These are phyloP conservation scores for Cavenderia fasciculata DNA, from an alignment of 78 protist species.

Conservation along the genomic window DNA sequence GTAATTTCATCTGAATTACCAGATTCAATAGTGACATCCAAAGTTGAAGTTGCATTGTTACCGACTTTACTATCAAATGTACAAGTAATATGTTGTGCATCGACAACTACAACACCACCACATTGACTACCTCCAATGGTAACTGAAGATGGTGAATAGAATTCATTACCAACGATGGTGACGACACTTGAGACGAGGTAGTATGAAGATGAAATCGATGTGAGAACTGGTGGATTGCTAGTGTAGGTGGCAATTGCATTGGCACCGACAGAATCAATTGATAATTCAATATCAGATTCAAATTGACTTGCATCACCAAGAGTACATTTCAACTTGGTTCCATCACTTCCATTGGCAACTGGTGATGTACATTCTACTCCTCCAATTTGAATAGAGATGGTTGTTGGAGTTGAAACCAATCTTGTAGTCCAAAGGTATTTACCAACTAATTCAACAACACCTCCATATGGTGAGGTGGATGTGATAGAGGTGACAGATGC, in stretches of 20 bases:
- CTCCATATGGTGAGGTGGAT: constrained; percentile 4
- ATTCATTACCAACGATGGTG: neutral
- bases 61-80: neutral
- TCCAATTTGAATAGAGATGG: neutral
- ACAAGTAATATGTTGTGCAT: neutral
- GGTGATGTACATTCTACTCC: neutral
- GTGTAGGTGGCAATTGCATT: neutral
- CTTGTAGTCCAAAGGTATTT: neutral
- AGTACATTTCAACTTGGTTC: neutral
- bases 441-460: constrained; percentile 9
- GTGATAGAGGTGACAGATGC: neutral
- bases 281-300: too few relatives aligned
- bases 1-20: too few relatives aligned
- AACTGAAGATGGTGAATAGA: neutral
- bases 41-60: neutral
- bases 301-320: neutral
- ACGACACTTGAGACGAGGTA: neutral
- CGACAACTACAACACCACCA: neutral
- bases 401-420: neutral
- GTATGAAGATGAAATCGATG: neutral
- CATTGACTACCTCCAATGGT: neutral
- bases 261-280: too few relatives aligned
- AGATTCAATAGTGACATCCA: too few relatives aligned
- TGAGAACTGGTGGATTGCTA: neutral
- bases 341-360: too few relatives aligned